Conservation (phyloP, 352 stramenopile species). For the Globisporangium alternatum region DNA sequence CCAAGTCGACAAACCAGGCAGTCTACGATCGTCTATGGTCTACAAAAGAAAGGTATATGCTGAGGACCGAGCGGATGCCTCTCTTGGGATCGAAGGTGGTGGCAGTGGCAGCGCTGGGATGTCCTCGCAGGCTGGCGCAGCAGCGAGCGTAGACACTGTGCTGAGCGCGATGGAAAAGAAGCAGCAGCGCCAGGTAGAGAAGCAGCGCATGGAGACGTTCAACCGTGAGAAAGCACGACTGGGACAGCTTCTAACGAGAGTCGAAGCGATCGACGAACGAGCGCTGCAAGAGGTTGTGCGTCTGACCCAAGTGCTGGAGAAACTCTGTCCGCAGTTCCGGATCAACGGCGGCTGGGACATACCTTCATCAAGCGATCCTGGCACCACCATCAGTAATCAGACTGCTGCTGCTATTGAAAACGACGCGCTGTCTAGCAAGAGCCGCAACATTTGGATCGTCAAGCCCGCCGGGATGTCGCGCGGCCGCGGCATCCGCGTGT, state of each 20-base stretch:
- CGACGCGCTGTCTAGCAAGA: constrained; percentile 18
- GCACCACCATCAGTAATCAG: constrained; percentile 7
- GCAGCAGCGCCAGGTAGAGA: constrained; percentile 36
- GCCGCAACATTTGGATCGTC: constrained; percentile 92
- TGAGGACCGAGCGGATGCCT: constrained; percentile 36
- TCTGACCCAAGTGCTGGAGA: constrained; percentile 30
- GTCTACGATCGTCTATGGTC: constrained; percentile 43
- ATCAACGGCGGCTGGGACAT: constrained; percentile 58
- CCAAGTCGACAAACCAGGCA: constrained; percentile 38
- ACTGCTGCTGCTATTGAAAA: neutral
- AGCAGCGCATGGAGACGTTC: constrained; percentile 39
- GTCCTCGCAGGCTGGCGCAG: neutral
- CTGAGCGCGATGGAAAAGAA: constrained; percentile 55
- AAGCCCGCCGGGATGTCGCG: constrained; percentile 89
- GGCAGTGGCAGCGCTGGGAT: neutral
- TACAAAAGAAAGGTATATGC: constrained; percentile 53
- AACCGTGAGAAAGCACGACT: constrained; percentile 56
- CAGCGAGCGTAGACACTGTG: constrained; percentile 34
- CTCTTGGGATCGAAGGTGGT: constrained; percentile 19
- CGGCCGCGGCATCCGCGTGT: constrained; percentile 86
- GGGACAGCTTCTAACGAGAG: constrained; percentile 36
- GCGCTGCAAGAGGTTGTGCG: constrained; percentile 28
- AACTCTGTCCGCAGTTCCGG: constrained; percentile 67
- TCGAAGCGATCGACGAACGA: constrained; percentile 29
- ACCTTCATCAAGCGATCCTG: constrained; percentile 2